These are phyloP conservation scores for Backusella tuberculispora DNA, from an alignment of 192 early-diverging fungal genomes.

Conservation along the genomic window DNA sequence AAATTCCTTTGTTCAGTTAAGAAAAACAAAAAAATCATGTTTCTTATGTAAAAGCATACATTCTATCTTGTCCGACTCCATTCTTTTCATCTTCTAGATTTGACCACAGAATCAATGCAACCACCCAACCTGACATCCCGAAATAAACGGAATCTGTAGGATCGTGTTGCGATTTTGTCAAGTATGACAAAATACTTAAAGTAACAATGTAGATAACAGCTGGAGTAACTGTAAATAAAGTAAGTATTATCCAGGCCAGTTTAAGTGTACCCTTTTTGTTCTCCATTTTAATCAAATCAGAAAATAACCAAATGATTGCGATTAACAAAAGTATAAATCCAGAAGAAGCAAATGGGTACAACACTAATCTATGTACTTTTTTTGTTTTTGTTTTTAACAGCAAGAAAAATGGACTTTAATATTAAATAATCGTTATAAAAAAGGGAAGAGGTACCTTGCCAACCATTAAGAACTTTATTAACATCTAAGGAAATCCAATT, in stretches of 20 bases:
- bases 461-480: neutral
- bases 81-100: slow-evolving; percentile 17
- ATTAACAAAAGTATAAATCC: neutral
- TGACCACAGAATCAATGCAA: slow-evolving; percentile 15
- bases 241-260: neutral
- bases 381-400: too few relatives aligned
- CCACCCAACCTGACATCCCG: slow-evolving; percentile 25
- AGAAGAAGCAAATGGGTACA: slow-evolving; percentile 2
- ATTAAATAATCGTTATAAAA: too few relatives aligned
- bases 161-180: neutral
- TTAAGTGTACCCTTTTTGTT: slow-evolving; percentile 23
- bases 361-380: neutral
- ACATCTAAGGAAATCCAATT: neutral
- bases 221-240: slow-evolving; percentile 19
- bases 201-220: slow-evolving; percentile 19
- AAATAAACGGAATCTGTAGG: neutral
- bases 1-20: neutral
- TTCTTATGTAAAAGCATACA: neutral
- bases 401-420: too few relatives aligned
- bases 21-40: neutral
- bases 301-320: slow-evolving; percentile 15
- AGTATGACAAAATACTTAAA: neutral
- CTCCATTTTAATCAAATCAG: slow-evolving; percentile 8
- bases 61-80: slow-evolving; percentile 7
- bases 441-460: slow-evolving; percentile 6